Evolutionary conservation across 148 eudicot species (phyloP).

Genomic region (Chenopodium suecicum): DNA sequence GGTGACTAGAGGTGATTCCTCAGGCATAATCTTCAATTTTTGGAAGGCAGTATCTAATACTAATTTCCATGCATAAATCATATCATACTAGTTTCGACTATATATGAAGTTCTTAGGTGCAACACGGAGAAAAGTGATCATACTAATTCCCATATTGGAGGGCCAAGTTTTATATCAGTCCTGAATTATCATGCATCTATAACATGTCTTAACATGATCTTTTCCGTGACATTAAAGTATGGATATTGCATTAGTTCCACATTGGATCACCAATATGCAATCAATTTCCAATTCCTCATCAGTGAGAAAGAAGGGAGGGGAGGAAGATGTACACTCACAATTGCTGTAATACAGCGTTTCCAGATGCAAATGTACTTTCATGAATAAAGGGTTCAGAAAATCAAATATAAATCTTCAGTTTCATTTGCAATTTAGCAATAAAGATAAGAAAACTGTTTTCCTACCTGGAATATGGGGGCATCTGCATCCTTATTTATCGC

Average conservation of each 20-base stretch:
- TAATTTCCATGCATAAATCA: background rate
- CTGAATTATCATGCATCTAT: background rate
- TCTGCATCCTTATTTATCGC: constrained; percentile 93
- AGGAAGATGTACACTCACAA: background rate
- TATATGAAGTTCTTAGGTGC: background rate
- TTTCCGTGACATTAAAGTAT: background rate
- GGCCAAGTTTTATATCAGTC: background rate
- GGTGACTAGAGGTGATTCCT: background rate
- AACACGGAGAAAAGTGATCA: background rate
- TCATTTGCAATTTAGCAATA: background rate
- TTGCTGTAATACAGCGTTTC: background rate
- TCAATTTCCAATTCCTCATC: background rate
- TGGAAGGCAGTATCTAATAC: background rate
- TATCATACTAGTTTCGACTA: background rate
- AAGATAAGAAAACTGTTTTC: constrained; percentile 2
- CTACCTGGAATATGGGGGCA: constrained; percentile 96
- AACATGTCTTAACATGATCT: background rate
- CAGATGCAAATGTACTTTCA: background rate
- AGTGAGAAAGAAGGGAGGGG: too few species aligned
- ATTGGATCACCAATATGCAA: background rate
- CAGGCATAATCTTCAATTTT: background rate
- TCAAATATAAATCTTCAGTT: background rate
- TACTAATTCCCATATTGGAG: background rate
- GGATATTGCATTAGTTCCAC: background rate
- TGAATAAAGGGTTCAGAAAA: background rate